These are phyloP conservation scores for Cornus suecica DNA, from an alignment of 148 eudicot species.

Conservation along the genomic window DNA sequence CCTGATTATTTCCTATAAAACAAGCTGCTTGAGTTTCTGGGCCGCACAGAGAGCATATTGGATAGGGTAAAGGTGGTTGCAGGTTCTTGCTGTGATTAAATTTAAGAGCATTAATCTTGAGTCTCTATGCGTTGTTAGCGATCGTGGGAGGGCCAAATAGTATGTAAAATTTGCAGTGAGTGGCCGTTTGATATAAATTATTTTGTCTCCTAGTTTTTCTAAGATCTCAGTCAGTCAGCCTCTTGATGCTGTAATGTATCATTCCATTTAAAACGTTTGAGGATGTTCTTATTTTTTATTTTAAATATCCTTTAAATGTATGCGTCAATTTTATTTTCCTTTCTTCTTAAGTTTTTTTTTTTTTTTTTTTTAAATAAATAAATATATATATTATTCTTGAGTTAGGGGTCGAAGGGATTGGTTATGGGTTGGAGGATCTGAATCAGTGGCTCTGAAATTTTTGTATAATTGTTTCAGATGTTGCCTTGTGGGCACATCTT, in stretches of 20 bases:
- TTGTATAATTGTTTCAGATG: neutral
- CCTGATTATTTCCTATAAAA: slow-evolving; percentile 67
- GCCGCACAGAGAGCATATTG: slow-evolving; percentile 11
- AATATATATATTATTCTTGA: no score
- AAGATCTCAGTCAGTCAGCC: slow-evolving; percentile 5
- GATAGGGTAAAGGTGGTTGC: neutral
- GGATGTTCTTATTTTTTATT: neutral
- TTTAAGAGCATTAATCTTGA: slow-evolving; percentile 1
- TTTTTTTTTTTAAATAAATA: no score
- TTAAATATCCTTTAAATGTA: neutral
- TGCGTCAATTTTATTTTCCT: neutral
- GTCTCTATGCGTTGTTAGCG: slow-evolving; percentile 3
- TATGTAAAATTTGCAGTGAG: slow-evolving; percentile 14
- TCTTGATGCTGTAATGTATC: slow-evolving; percentile 22
- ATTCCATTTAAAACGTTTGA: slow-evolving; percentile 1
- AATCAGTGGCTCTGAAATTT: neutral
- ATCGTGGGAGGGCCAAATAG: neutral
- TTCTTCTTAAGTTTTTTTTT: neutral
- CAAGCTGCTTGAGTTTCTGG: slow-evolving; percentile 23
- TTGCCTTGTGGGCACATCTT: neutral
- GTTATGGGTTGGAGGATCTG: neutral
- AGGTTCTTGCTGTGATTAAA: slow-evolving; percentile 7
- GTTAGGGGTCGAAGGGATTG: neutral
- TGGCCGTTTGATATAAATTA: slow-evolving; percentile 9
- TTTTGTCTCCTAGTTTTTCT: slow-evolving; percentile 18